Percentiles rank a stretch among this genome's conserved stretches.
These are phyloP conservation scores for Carex arenaria DNA, from an alignment of 202 grass and related monocot genomes.

Conservation along the genomic window DNA sequence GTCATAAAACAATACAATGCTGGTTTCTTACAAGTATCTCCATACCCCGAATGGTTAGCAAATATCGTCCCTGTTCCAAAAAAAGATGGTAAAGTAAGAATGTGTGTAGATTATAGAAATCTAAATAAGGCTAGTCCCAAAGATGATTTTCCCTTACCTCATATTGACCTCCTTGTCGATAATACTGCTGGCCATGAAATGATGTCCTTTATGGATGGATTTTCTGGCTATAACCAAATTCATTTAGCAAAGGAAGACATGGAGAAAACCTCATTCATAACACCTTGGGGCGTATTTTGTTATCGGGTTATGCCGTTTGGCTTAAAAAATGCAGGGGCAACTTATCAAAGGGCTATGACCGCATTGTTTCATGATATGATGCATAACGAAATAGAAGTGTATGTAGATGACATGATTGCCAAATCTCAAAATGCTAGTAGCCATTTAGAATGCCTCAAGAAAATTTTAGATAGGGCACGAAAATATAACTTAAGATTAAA, in stretches of 20 bases:
- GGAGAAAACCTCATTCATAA: not conserved
- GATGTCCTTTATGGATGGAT: not conserved
- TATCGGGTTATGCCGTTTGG: not conserved
- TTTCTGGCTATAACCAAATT: not conserved
- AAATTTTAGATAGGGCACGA: not conserved
- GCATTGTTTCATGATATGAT: not conserved
- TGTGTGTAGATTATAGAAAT: slow-evolving; percentile 5
- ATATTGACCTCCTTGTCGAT: too few relatives aligned
- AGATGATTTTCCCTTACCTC: not conserved
- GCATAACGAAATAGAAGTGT: not conserved
- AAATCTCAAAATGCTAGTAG: not conserved
- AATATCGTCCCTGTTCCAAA: not conserved
- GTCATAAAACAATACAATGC: not conserved
- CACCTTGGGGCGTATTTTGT: not conserved
- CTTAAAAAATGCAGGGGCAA: not conserved
- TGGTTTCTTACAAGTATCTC: not conserved
- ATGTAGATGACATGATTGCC: not conserved
- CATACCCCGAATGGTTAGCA: not conserved
- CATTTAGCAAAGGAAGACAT: not conserved
- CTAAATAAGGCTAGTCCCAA: not conserved
- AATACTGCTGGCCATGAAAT: not conserved
- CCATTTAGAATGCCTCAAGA: not conserved
- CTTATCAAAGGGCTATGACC: not conserved
- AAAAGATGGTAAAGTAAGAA: not conserved
- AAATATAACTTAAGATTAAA: not conserved